Percentiles rank a stretch among this genome's conserved stretches.
Evolutionary conservation across 2,329 filamentous ascomycete genomes (phyloP).

Genomic region (Neopestalotiopsis rosae): DNA sequence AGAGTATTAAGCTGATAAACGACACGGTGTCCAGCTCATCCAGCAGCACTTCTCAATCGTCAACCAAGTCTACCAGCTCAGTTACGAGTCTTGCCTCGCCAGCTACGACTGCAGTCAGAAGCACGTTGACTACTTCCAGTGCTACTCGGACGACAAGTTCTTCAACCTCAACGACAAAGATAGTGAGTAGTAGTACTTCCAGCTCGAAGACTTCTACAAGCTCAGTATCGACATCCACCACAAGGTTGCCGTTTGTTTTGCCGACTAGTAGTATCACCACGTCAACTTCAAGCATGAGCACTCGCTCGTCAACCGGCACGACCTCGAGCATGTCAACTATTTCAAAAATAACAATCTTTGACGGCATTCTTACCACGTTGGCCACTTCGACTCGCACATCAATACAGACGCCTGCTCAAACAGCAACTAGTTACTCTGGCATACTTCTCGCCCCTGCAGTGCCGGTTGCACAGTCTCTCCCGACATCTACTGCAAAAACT

Average conservation of each 20-base stretch:
- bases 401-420: not conserved
- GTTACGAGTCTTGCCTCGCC: not conserved
- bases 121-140: not conserved
- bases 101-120: not conserved
- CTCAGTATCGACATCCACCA: not conserved
- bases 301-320: not conserved
- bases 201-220: not conserved
- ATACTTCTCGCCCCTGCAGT: not conserved
- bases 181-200: not conserved
- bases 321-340: not conserved
- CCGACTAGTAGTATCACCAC: not conserved
- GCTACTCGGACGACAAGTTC: not conserved
- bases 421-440: not conserved
- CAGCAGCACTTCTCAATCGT: not conserved
- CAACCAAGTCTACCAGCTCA: not conserved
- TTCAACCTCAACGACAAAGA: not conserved
- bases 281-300: not conserved
- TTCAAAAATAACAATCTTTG: not conserved
- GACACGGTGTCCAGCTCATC: not conserved
- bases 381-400: not conserved
- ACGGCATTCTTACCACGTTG: not conserved
- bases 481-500: not conserved
- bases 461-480: not conserved
- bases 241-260: not conserved
- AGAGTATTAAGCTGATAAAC: slow-evolving; percentile 19